Conservation (phyloP, 2,329 filamentous ascomycete species). For the Fusarium sp. region DNA sequence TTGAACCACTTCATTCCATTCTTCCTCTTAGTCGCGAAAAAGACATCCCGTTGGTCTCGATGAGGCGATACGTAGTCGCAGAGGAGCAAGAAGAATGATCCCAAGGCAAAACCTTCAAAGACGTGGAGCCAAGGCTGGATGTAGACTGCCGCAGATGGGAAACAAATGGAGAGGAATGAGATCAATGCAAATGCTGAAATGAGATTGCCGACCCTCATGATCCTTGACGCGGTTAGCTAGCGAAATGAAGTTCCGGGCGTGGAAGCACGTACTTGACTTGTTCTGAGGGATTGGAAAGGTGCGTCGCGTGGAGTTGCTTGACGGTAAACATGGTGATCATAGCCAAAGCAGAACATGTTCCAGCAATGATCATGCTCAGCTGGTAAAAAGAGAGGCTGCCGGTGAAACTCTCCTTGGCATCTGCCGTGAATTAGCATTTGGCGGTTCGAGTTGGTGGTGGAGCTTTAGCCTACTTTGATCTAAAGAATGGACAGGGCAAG, state of each 20-base stretch:
- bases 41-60: constrained; percentile 37
- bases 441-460: background rate
- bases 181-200: constrained; percentile 38
- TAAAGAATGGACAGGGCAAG: constrained; percentile 22
- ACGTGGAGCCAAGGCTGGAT: constrained; percentile 38
- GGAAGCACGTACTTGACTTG: constrained; percentile 37
- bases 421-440: background rate
- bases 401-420: constrained; percentile 27
- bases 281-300: constrained; percentile 39
- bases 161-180: constrained; percentile 33
- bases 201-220: constrained; percentile 35
- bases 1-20: constrained; percentile 41
- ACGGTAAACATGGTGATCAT: constrained; percentile 33
- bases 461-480: constrained; percentile 9
- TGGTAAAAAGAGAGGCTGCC: constrained; percentile 30
- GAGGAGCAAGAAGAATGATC: constrained; percentile 42
- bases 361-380: constrained; percentile 37
- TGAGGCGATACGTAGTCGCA: constrained; percentile 41
- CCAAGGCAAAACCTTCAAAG: constrained; percentile 36
- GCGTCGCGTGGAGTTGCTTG: constrained; percentile 37
- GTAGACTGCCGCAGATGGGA: constrained; percentile 32
- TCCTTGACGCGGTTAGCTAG: constrained; percentile 2
- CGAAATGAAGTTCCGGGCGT: rapidly evolving
- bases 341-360: constrained; percentile 34
- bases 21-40: constrained; percentile 41